These are phyloP conservation scores for Macrolepiota fuliginosa DNA, from an alignment of 768 basidiomycete genomes.

Conservation along the genomic window DNA sequence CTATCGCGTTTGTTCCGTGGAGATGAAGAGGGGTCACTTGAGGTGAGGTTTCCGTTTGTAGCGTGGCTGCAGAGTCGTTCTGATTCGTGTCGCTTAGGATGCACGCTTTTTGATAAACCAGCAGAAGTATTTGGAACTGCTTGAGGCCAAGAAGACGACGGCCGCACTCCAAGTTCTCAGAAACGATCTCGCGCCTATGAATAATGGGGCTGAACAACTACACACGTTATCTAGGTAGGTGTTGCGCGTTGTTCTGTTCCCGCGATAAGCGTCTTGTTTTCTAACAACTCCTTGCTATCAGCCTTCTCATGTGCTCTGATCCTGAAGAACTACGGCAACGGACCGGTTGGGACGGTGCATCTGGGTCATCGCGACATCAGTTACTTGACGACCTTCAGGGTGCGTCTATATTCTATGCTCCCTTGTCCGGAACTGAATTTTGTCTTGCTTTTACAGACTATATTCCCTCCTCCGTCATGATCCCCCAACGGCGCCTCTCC, in stretches of 20 bases:
- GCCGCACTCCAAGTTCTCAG: conserved; percentile 84
- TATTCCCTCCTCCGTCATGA: conserved; percentile 90
- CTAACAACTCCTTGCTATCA: conserved; percentile 29
- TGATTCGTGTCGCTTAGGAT: conserved; percentile 45
- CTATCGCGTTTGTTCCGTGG: conserved; percentile 67
- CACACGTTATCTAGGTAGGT: conserved; percentile 83
- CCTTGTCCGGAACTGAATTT: neutral
- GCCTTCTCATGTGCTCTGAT: conserved; percentile 91
- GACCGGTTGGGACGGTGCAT: conserved; percentile 88
- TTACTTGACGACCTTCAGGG: conserved; percentile 83
- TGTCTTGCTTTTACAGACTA: conserved; percentile 49
- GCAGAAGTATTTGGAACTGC: conserved; percentile 94
- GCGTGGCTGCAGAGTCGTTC: conserved; percentile 6
- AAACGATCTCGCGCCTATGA: conserved; percentile 82
- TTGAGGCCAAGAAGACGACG: conserved; percentile 79
- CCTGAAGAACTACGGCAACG: conserved; percentile 78
- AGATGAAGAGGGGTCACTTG: conserved; percentile 64
- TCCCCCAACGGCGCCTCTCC: conserved; percentile 85
- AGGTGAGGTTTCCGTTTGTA: conserved; percentile 41
- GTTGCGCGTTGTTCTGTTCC: neutral
- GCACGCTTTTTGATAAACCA: conserved; percentile 85
- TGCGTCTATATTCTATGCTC: conserved; percentile 31
- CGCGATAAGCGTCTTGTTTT: conserved; percentile 12
- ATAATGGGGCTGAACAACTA: conserved; percentile 75
- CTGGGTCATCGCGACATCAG: conserved; percentile 71